Evolutionary conservation across 192 early-diverging fungal genomes (phyloP), one percentile per base, ranked within the genome.

Genomic region (Coemansia sp.): DNA sequence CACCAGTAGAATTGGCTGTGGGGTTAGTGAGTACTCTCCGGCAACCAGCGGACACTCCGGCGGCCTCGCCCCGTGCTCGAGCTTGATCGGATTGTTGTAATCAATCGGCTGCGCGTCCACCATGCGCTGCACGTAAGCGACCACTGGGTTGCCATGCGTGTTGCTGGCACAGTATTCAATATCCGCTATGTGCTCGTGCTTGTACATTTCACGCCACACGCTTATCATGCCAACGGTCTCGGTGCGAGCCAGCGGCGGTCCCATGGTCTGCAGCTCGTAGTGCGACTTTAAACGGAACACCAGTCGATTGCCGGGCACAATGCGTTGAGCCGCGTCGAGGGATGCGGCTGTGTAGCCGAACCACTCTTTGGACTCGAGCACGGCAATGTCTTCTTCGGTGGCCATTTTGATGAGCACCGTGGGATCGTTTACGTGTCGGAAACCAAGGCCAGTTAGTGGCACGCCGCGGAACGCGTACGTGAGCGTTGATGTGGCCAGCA

Each of bases 321-420:
- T 8, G 51, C 5, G 37, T 11, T 17, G 30, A 30, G 51, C 75
- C 81, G 48, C 89, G 27, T 30, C 27, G 27, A 30, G 4, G 2
- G 27, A 2, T 7, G 27, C 27, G 4, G 27, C 27, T 7, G 27
- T 73, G 53, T 53, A 64, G 30, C 30, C 34, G 49, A 70, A 77
- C 93, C 93, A 98, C 38, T 85, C 74, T 82, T 95, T 95, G 66
- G 93, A 83, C 69, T 88, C 79, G 53, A 98, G 83, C 51, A 95
- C 89, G 37, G 89, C 89, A 50, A 93, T 71, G 60, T 98, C 93
- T 71, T 91, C 88, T 43, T 75, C 76, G 23, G 81, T 75, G 4
- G 66, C 63, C 42, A 95, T 66, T 17, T 73, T 80, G 33, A 95
- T 65, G 47, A 85, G 58, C 38, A 88, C 80, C 30, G 87, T 85